Base-by-base conservation (phyloP, 176 grass and related monocot genomes). In the Juncus effusus region DNA sequence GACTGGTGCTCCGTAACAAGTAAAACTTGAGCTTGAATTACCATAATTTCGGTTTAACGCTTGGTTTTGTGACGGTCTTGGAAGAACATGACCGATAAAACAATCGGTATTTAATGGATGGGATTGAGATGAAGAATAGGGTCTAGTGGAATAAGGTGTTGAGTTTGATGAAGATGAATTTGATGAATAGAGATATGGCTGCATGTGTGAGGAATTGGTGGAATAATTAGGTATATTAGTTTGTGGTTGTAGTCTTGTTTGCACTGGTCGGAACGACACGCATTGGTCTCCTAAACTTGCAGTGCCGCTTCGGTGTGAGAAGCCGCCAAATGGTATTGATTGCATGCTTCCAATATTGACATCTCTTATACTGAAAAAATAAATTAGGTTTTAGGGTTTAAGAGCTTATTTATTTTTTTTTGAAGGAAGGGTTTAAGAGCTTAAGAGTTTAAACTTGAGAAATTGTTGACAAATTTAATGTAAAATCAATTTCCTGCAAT, bases 51-150 rank as follows among this genome's bases (percentile, higher is more conserved):
- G 56, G 61, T 73, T 64, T 62, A 42, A 37, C 4, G 14, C 12
- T 54, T 73, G 66, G 8, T 56, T 52, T 51, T 78, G 69, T 8
- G 76, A 62, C 3, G 72, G 45, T 40, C 73, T 62, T 4, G 86
- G 28, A 64, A 90, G 64, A 6, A 82, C 89, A 62, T 94, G 95
- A 14, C 95, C 95, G 67, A 94, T 76, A 49, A 94, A 87, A 49
- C 84, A 94, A 61, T 86, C 85, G 16, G 78, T 67, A 3, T 81
- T 66, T 0, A 83, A 28, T 10, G 80, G 64, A 55, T 83, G 76
- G 3, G 82, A 72, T 10, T 69, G 47, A 40, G 68, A 72, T 3
- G 83, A 73, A 74, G 82, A 85, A 56, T 47, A 47, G 44, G 44
- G 44, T 47, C 78, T 78, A 19, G 83, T 77, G 11, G 87, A 79